Evolutionary conservation across 148 eudicot species (phyloP), one percentile per base, ranked within the genome.

Genomic region (Dysphania ambrosioides): DNA sequence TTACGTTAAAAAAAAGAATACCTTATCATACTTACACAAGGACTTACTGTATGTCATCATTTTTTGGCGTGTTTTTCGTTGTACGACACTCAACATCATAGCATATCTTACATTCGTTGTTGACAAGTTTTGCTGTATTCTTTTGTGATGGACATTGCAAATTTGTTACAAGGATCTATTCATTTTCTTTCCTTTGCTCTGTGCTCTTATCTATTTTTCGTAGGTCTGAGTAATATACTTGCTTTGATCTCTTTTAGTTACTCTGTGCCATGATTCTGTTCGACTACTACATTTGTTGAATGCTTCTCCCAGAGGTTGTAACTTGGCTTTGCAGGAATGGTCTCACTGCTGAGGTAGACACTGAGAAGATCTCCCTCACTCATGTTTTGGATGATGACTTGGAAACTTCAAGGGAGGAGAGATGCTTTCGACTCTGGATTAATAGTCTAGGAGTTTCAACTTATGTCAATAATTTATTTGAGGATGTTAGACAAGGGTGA

Each of bases 401-500:
- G 27, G 83, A 89, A 88, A 93, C 93, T 70, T 89, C 94, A 47
- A 85, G 91, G 75, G 98, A 93, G 81, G 97, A 93, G 80, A 86
- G 98, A 87, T 87, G 97, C 84, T 93, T 89, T 78, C 87, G 98
- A 18, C 78, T 93, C 31, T 93, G 98, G 98, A 88, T 93, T 72
- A 93, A 91, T 81, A 93, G 98, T 79, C 97, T 93, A 79, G 98
- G 97, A 73, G 76, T 83, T 59, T 84, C 85, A 36, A 75, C 94
- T 49, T 86, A 89, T 73, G 90, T 93, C 79, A 93, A 93, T 82
- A 89, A 85, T 86, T 42, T 93, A 80, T 93, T 93, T 66, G 96
- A 93, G 83, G 97, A 91, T 81, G 89, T 89, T 79, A 85, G 89
- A 79, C 56, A 81, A 19, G 98, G 98, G 97, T 93, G 69, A 78